These are phyloP conservation scores for Aegilops speltoides DNA, from an alignment of 176 grass and related monocot genomes.

Conservation along the genomic window DNA sequence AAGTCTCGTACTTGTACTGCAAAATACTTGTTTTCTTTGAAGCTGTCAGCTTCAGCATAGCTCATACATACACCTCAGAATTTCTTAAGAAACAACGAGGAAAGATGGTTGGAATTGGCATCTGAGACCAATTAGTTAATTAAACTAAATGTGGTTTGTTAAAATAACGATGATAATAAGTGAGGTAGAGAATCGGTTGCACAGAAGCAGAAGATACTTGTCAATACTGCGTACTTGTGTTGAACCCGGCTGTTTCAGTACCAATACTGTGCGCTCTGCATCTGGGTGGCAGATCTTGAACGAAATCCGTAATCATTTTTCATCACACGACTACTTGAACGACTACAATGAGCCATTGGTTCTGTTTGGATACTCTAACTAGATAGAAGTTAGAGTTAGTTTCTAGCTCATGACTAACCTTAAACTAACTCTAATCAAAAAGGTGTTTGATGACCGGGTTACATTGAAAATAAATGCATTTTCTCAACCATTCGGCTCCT, in stretches of 20 bases:
- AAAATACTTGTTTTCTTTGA: neutral
- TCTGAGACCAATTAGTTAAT: neutral
- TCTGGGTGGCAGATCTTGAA: neutral
- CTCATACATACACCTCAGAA: neutral
- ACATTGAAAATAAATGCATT: too few relatives aligned
- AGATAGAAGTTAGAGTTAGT: too few relatives aligned
- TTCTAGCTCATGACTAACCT: too few relatives aligned
- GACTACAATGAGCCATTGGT: neutral
- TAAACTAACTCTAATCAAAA: too few relatives aligned
- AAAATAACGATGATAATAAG: neutral
- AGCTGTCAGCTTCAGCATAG: conserved; percentile 24
- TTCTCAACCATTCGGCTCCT: too few relatives aligned
- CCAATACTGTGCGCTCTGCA: neutral
- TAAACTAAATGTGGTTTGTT: neutral
- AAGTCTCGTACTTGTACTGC: neutral
- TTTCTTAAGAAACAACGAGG: neutral
- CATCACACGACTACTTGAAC: neutral
- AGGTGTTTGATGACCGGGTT: too few relatives aligned
- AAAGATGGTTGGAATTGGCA: neutral
- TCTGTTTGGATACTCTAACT: too few relatives aligned
- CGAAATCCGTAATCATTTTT: neutral
- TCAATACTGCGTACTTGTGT: neutral
- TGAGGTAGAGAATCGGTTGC: neutral
- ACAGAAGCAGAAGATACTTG: neutral
- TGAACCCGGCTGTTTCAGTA: neutral